Evolutionary conservation across 148 eudicot species (phyloP), one percentile per base, ranked within the genome.

Genomic region (Cornus controversa): DNA sequence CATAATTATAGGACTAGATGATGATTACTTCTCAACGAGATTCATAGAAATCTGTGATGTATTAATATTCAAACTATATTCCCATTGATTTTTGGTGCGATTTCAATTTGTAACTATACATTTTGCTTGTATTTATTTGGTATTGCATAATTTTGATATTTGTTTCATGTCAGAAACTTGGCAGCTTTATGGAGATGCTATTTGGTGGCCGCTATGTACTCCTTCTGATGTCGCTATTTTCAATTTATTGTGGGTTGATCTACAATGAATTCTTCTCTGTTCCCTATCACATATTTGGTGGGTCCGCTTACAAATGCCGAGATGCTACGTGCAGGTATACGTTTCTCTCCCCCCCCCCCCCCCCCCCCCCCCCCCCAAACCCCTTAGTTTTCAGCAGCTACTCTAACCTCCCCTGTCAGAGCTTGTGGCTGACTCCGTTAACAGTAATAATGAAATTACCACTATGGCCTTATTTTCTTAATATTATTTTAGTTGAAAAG

Each of bases 151-250:
- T 45, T 66, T 67, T 18, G 71, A n/a, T 53, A 70, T 76, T 81
- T 72, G 50, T 34, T 80, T 70, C 66, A 54, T 77, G 70, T 40
- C 94, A 96, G 99, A 92, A 82, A 92, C 98, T 96, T 78, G 99
- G 98, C 45, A 96, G 98, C 90, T 93, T 96, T 80, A 96, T 93
- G 99, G 99, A 96, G 85, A 92, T 96, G 97, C 90, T 96, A 75
- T 96, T 92, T 89, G 99, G 99, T 71, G 99, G 99, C 67, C 99
- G 99, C 36, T 96, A 92, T 78, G 87, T 96, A 75, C 84, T 96
- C 81, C 94, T 96, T 81, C 81, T 91, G 72, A 96, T 96, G 99
- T 86, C 99, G 45, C 80, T 96, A 36, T 96, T 96, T 74, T 96
- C 99, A 66, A 92, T 96, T 34, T 96, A 92, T 73, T 96, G 98